These are phyloP conservation scores for Ceratocystis smalleyi DNA, from an alignment of 2,329 filamentous ascomycete species.

Conservation along the genomic window DNA sequence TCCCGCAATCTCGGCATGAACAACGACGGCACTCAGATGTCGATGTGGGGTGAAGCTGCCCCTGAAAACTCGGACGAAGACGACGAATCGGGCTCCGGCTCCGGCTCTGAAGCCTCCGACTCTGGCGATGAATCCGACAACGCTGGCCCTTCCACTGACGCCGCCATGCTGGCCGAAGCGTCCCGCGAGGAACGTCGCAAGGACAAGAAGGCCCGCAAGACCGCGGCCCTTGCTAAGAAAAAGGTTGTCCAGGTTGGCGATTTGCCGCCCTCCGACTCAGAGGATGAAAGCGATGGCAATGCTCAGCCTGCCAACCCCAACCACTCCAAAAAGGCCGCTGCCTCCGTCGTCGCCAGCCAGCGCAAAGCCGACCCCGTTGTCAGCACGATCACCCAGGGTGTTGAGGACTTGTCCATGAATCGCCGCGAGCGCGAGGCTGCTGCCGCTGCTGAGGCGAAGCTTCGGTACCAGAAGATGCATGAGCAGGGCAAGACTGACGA, in stretches of 20 bases:
- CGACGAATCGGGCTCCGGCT: constrained; percentile 31
- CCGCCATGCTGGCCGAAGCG: constrained; percentile 32
- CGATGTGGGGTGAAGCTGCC: constrained; percentile 50
- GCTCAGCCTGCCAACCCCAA: constrained; percentile 77
- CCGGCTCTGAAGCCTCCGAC: constrained; percentile 36
- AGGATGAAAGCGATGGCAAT: constrained; percentile 34
- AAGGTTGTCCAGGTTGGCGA: constrained; percentile 70
- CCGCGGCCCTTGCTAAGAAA: constrained; percentile 67
- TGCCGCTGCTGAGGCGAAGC: constrained; percentile 75
- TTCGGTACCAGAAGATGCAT: constrained; percentile 81
- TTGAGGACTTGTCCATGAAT: constrained; percentile 38
- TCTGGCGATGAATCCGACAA: constrained; percentile 20
- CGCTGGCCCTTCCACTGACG: constrained; percentile 32
- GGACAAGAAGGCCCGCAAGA: constrained; percentile 78
- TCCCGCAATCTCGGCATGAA: constrained; percentile 79
- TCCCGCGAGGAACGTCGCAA: constrained; percentile 80
- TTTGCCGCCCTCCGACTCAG: constrained; percentile 56
- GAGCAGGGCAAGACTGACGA: constrained; percentile 94
- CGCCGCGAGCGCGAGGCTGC: constrained; percentile 54
- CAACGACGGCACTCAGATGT: constrained; percentile 71
- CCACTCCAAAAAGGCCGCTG: constrained; percentile 42
- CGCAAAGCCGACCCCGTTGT: constrained; percentile 33
- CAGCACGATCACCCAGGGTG: constrained; percentile 32
- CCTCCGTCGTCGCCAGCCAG: constrained; percentile 49
- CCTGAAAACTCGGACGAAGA: constrained; percentile 24